A percentile compares a stretch with the other conserved stretches of the same genome.
phyloP scores from a whole-genome alignment of 306 rosid species.

The Luffa acutangula region DNA sequence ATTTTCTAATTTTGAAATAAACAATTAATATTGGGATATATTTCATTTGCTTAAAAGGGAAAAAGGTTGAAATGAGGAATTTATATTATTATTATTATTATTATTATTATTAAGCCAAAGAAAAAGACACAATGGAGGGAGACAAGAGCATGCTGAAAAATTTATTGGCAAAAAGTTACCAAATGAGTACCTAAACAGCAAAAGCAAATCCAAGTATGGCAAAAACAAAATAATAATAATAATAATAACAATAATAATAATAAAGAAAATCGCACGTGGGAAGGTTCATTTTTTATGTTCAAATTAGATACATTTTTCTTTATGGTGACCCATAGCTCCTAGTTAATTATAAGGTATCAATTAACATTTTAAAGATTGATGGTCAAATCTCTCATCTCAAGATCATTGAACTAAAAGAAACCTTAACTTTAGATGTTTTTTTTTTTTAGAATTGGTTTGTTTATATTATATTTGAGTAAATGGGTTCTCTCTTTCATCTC shows the following conservation, averaged over 20 bases:
- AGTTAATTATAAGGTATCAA: too few species aligned
- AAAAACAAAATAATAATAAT: background rate
- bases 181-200: background rate
- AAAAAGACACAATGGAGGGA: background rate
- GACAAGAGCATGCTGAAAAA: background rate
- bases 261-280: background rate
- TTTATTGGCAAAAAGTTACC: background rate
- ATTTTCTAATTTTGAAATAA: background rate
- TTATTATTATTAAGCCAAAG: background rate
- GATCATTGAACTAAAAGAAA: too few species aligned
- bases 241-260: background rate
- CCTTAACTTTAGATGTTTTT: too few species aligned
- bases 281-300: background rate
- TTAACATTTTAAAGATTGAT: too few species aligned
- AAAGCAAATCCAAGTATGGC: too few species aligned
- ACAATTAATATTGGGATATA: background rate
- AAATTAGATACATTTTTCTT: background rate
- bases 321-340: too few species aligned
- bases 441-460: too few species aligned
- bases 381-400: too few species aligned
- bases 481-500: too few species aligned
- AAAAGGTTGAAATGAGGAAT: background rate
- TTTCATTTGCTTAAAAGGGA: background rate
- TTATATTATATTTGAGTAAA: too few species aligned
- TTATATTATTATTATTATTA: too few species aligned